Evolutionary conservation across 2,329 filamentous ascomycete species (phyloP).

Genomic region (Colletotrichum gloeosporioides): DNA sequence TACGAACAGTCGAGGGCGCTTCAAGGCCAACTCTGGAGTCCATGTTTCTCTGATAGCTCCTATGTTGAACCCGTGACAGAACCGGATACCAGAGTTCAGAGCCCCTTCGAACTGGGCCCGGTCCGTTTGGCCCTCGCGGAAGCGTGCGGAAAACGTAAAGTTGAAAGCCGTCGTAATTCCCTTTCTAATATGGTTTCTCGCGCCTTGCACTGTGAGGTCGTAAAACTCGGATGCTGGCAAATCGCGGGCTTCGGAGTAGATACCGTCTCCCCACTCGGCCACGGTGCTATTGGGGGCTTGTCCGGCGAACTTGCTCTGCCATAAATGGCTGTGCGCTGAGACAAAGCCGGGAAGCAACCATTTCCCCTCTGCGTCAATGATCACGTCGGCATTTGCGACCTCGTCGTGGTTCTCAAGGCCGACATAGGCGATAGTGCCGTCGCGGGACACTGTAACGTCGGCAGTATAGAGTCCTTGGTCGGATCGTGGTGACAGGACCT

Average conservation of each 20-base stretch:
- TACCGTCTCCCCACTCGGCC: not conserved
- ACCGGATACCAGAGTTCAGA: not conserved
- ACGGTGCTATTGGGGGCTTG: not conserved
- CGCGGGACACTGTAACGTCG: not conserved
- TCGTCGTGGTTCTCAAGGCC: not conserved
- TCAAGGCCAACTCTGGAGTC: not conserved
- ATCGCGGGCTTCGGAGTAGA: not conserved
- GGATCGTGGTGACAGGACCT: not conserved
- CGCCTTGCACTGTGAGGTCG: not conserved
- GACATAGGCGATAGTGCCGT: not conserved
- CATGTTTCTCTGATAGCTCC: not conserved
- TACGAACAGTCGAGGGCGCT: not conserved
- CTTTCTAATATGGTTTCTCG: not conserved
- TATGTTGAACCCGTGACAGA: not conserved
- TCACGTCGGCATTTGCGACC: not conserved
- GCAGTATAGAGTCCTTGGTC: not conserved
- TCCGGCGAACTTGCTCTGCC: not conserved
- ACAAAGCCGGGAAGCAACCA: not conserved
- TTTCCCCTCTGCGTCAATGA: not conserved
- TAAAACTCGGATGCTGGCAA: not conserved
- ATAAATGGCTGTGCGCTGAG: not conserved
- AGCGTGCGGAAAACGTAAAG: not conserved
- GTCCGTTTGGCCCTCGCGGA: not conserved
- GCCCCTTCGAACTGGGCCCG: not conserved
- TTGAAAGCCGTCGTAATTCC: not conserved